Conservation (phyloP, 31 red algal species). For the Bonnemaisonia californica region DNA sequence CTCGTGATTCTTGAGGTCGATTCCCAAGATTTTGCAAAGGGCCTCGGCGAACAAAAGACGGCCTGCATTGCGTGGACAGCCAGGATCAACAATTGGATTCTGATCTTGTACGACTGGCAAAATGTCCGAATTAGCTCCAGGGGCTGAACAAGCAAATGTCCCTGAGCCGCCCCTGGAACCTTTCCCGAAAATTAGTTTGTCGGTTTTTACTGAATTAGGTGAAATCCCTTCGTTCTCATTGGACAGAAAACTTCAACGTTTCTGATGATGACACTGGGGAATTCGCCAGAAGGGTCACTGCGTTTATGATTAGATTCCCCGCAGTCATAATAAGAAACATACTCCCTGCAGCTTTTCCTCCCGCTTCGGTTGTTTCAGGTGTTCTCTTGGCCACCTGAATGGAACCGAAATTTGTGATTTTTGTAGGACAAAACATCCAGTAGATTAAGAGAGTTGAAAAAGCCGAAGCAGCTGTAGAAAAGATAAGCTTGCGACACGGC, state of each 20-base stretch:
- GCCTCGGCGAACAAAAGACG: background rate
- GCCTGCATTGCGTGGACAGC: slow-evolving; percentile 37
- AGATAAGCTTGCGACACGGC: too few relatives aligned
- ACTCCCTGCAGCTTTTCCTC: background rate
- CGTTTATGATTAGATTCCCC: background rate
- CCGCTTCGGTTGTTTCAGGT: background rate
- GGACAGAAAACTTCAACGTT: too few relatives aligned
- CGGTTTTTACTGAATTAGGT: background rate
- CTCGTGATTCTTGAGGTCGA: slow-evolving; percentile 15
- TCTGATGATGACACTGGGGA: background rate
- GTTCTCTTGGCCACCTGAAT: too few relatives aligned
- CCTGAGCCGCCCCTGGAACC: slow-evolving; percentile 22
- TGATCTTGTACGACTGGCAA: background rate
- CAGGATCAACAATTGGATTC: slow-evolving; percentile 46
- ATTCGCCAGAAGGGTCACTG: background rate
- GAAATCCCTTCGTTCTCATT: too few relatives aligned
- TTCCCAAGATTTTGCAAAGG: background rate
- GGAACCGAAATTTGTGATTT: too few relatives aligned
- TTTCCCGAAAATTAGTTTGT: slow-evolving; percentile 3
- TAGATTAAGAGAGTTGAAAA: too few relatives aligned
- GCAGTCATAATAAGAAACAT: background rate
- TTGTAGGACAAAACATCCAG: too few relatives aligned
- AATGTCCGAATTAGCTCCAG: slow-evolving; percentile 18
- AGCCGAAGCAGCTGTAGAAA: too few relatives aligned
- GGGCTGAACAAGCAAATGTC: slow-evolving; percentile 21